phyloP scores from a whole-genome alignment of 148 eudicot species.

The Rhododendron williamsianum region DNA sequence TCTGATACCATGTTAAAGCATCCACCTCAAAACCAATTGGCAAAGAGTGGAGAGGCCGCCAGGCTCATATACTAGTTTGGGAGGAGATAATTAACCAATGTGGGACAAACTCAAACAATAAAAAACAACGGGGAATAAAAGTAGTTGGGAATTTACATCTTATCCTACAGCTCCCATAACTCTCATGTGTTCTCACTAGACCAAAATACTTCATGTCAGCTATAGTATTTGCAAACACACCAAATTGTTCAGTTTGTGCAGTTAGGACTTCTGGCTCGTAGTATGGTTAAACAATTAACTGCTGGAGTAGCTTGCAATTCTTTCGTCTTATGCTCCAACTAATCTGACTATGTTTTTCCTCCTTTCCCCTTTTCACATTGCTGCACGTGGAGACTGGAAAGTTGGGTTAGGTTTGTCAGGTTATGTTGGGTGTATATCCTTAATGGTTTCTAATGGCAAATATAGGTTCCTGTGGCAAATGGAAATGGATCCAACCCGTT shows the following conservation, averaged over 20 bases:
- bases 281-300: neutral
- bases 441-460: neutral
- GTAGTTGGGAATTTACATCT: neutral
- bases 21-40: too few species aligned
- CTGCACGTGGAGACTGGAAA: neutral
- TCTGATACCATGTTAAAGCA: too few species aligned
- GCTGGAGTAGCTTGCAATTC: neutral
- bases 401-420: neutral
- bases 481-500: conserved; percentile 84
- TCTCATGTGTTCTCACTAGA: neutral
- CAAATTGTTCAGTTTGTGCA: neutral
- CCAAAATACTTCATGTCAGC: neutral
- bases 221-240: neutral
- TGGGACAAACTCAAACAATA: neutral
- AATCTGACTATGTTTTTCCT: neutral
- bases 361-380: neutral
- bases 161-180: neutral
- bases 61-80: too few species aligned
- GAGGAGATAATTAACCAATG: too few species aligned
- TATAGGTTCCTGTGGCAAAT: conserved; percentile 97
- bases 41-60: too few species aligned
- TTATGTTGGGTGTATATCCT: neutral
- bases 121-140: neutral
- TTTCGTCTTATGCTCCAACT: neutral
- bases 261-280: conserved; percentile 3